Conservation (phyloP, 805 yeast species). For the Metschnikowia similis region DNA sequence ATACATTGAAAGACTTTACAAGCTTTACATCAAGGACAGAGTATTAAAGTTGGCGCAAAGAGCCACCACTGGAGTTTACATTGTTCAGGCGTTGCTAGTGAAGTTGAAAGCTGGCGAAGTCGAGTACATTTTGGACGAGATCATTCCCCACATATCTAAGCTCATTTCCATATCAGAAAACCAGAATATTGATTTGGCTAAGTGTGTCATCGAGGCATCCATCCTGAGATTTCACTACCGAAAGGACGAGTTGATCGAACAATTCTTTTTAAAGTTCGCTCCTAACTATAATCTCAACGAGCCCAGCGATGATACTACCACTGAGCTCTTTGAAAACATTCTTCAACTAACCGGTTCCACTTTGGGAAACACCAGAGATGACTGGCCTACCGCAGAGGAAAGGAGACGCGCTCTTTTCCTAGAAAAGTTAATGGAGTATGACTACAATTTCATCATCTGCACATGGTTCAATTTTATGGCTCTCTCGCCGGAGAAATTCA, state of each 20-base stretch:
- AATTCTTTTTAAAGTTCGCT: conserved; percentile 37
- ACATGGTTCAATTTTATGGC: conserved; percentile 58
- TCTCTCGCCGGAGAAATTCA: conserved; percentile 55
- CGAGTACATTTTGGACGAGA: conserved; percentile 54
- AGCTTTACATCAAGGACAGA: conserved; percentile 68
- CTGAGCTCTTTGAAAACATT: conserved; percentile 62
- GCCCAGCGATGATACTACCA: conserved; percentile 30
- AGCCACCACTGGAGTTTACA: conserved; percentile 80
- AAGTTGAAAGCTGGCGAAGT: conserved; percentile 62
- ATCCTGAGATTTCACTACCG: conserved; percentile 52
- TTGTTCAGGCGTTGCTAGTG: conserved; percentile 65
- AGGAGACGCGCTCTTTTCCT: conserved; percentile 72
- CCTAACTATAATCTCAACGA: conserved; percentile 31
- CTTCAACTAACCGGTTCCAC: conserved; percentile 66
- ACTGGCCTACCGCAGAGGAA: conserved; percentile 91
- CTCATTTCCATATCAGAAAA: conserved; percentile 47
- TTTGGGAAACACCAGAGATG: conserved; percentile 74
- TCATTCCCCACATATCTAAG: conserved; percentile 62
- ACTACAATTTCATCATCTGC: conserved; percentile 52
- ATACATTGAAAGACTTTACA: conserved; percentile 66
- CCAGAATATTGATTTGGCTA: conserved; percentile 68
- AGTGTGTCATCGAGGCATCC: conserved; percentile 64
- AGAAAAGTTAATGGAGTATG: conserved; percentile 69
- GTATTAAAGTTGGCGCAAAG: conserved; percentile 70
- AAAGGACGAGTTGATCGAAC: conserved; percentile 54